Base-by-base conservation (phyloP, 306 rosid species). In the Lathyrus oleraceus region DNA sequence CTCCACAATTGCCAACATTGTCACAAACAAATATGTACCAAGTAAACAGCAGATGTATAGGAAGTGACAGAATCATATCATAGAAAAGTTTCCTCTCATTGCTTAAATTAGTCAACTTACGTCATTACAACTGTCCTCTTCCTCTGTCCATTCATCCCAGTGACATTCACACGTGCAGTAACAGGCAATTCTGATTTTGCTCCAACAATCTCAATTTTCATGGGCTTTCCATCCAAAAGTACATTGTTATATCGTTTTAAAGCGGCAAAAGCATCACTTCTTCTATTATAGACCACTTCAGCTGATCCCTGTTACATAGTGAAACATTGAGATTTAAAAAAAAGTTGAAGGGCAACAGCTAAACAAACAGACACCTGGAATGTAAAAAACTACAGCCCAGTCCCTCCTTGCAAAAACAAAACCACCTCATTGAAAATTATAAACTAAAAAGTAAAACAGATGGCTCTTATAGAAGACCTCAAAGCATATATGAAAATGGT, bases 181-280 rank as follows among this genome's bases (percentile, higher is more conserved):
- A 91, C 44, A 27, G 99, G 95, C 70, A 87, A 66, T 43, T 77
- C 95, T 4, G 85, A 40, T 77, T 79, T 84, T 43, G 87, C 42
- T 59, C 99, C 99, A 51, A 94, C 88, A 58, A 94, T 69, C 83
- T 94, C 96, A 52, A 94, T 84, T 86, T 91, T 94, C 96, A 94
- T 94, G 53, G 96, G 99, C 82, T 77, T 94, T 53, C 99, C 96
- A 73, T 94, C 99, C 82, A 94, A 75, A 40, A 88, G 83, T 2
- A 94, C 99, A 84, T 89, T 83, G 81, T 94, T 87, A 45, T 94
- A 94, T 35, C 96, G 87, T 75, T 87, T 88, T 59, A 88, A 82
- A 54, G 99, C 99, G 54, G 96, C 92, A 85, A 94, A 94, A 40
- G 97, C 99, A 67, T 91, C 97, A 87, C 97, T 89, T 85, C 99